A percentile compares a stretch with the other conserved stretches of the same genome.
Conservation (phyloP, 306 rosid species). For the Castanopsis chinensis region DNA sequence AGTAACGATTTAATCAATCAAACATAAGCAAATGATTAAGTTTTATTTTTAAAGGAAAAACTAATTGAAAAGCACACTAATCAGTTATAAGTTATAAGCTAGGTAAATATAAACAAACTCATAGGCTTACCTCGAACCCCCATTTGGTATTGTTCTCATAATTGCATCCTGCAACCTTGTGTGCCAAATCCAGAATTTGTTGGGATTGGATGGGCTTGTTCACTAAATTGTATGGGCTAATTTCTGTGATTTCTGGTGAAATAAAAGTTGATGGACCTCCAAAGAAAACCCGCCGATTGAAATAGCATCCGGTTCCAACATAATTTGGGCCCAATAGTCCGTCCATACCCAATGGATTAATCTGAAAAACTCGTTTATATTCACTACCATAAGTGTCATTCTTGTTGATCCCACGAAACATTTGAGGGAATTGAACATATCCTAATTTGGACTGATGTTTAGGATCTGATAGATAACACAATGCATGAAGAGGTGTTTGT, state of each 20-base stretch:
- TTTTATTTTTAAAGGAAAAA: too few relatives aligned
- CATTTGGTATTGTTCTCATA: conserved; percentile 36
- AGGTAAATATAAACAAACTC: background rate
- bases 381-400: conserved; percentile 31
- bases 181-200: conserved; percentile 22
- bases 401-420: conserved; percentile 29
- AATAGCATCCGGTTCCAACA: conserved; percentile 40
- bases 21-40: too few relatives aligned
- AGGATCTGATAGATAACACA: conserved; percentile 38
- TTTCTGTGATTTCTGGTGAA: conserved; percentile 7
- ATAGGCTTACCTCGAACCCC: conserved; percentile 41
- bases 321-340: conserved; percentile 32
- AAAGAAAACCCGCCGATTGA: conserved; percentile 32
- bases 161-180: conserved; percentile 28
- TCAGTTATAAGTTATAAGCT: background rate
- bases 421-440: conserved; percentile 45
- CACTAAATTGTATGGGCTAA: conserved; percentile 27
- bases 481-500: conserved; percentile 22
- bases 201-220: conserved; percentile 20
- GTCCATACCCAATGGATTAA: conserved; percentile 29
- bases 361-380: background rate
- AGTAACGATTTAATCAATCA: too few relatives aligned
- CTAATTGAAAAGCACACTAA: too few relatives aligned
- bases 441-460: background rate
- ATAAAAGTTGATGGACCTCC: conserved; percentile 29